Percentiles rank a stretch among this genome's conserved stretches.
Conservation (phyloP, 2,329 filamentous ascomycete genomes). For the Hymenoscyphus fructigenus region DNA sequence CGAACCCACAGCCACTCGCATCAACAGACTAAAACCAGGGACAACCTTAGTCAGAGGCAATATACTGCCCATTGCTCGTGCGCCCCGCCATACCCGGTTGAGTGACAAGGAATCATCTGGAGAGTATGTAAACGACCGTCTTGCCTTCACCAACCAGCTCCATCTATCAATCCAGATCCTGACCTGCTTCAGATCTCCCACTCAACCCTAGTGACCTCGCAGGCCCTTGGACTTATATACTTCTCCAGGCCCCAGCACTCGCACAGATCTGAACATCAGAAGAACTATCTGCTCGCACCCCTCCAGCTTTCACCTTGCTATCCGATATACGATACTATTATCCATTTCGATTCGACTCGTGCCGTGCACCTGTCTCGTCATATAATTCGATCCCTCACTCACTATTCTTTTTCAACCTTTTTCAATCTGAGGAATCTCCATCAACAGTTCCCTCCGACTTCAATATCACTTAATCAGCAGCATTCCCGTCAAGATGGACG, state of each 20-base stretch:
- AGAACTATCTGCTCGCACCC: constrained; percentile 2
- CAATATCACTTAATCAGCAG: neutral
- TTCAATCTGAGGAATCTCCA: neutral
- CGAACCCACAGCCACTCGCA: constrained; percentile 30
- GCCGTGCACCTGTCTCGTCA: constrained; percentile 16
- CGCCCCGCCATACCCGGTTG: constrained; percentile 31
- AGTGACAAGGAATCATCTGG: constrained; percentile 23
- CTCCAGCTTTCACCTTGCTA: neutral
- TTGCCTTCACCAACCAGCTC: constrained; percentile 21
- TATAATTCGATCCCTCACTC: constrained; percentile 8
- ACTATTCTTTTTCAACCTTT: neutral
- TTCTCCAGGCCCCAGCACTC: constrained; percentile 10
- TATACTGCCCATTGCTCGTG: constrained; percentile 26
- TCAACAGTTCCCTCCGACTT: neutral
- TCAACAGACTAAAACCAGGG: constrained; percentile 23
- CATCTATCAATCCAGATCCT: constrained; percentile 27
- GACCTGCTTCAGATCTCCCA: constrained; percentile 28
- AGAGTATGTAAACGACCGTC: constrained; percentile 34
- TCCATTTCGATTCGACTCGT: constrained; percentile 18
- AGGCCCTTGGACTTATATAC: constrained; percentile 4
- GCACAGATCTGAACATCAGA: constrained; percentile 5
- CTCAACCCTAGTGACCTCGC: constrained; percentile 12
- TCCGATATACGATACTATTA: constrained; percentile 7
- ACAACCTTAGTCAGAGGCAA: constrained; percentile 26
- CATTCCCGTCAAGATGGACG: constrained; percentile 49